phyloP scores from a whole-genome alignment of 495 filamentous ascomycete genomes.

The Penicillium cosmopolitanum region DNA sequence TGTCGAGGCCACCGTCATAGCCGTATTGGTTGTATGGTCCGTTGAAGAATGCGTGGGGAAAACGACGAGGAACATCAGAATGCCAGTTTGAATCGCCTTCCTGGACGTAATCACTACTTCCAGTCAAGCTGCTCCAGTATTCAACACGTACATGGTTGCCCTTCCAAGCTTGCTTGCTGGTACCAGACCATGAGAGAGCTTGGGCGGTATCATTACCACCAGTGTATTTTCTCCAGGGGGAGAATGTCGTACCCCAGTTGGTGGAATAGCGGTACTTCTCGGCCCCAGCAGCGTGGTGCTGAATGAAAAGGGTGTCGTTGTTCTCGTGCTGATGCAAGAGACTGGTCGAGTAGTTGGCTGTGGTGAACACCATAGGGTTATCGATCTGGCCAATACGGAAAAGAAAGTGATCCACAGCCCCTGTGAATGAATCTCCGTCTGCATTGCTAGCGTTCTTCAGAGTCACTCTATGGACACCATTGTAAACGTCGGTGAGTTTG shows the following conservation, averaged over 20 bases:
- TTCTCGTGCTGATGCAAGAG: slow-evolving; percentile 46
- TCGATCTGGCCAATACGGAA: slow-evolving; percentile 60
- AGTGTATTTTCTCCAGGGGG: slow-evolving; percentile 58
- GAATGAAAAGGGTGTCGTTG: slow-evolving; percentile 51
- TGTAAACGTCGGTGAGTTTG: slow-evolving; percentile 59
- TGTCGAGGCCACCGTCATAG: slow-evolving; percentile 64
- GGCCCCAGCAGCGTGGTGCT: slow-evolving; percentile 65
- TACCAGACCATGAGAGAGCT: slow-evolving; percentile 60
- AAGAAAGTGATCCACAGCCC: slow-evolving; percentile 58
- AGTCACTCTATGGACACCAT: slow-evolving; percentile 66
- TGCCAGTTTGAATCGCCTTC: slow-evolving; percentile 58
- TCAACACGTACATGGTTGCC: slow-evolving; percentile 69
- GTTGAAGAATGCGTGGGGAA: slow-evolving; percentile 67
- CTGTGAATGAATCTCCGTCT: slow-evolving; percentile 35
- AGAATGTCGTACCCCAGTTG: slow-evolving; percentile 64
- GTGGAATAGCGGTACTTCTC: slow-evolving; percentile 66
- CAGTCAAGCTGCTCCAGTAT: slow-evolving; percentile 67
- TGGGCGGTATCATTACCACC: slow-evolving; percentile 51
- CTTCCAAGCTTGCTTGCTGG: slow-evolving; percentile 62
- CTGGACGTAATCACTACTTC: slow-evolving; percentile 66
- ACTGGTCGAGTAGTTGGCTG: slow-evolving; percentile 61
- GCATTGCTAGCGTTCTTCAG: slow-evolving; percentile 56
- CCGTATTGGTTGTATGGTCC: slow-evolving; percentile 71
- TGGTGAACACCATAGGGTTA: slow-evolving; percentile 61
- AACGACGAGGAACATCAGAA: slow-evolving; percentile 44